phyloP scores from a whole-genome alignment of 192 early-diverging fungal genomes.

The Allomyces macrogynus region DNA sequence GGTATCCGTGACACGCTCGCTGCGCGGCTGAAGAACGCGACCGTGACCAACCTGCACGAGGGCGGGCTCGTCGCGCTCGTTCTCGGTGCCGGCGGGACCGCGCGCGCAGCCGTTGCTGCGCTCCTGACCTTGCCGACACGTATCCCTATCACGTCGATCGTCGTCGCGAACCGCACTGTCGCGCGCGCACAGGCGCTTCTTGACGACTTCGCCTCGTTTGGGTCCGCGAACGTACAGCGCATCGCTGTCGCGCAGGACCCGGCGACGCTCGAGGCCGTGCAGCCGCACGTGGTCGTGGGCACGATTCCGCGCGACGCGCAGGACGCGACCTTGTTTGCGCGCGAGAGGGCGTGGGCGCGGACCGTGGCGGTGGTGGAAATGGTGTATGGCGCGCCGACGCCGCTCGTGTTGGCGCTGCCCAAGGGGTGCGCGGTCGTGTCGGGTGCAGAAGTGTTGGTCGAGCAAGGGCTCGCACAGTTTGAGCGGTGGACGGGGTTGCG shows the following conservation, averaged over 20 bases:
- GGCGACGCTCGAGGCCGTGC: too few relatives aligned
- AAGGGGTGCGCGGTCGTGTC: constrained; percentile 28
- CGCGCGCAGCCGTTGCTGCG: constrained; percentile 74
- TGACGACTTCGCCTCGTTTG: constrained; percentile 21
- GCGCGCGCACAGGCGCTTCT: constrained; percentile 48
- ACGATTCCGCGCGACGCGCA: constrained; percentile 62
- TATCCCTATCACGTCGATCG: constrained; percentile 40
- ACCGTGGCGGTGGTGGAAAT: constrained; percentile 63
- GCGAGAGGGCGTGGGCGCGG: constrained; percentile 3
- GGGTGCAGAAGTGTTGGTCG: constrained; percentile 73
- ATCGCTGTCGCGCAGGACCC: too few relatives aligned
- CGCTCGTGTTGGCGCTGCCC: constrained; percentile 44
- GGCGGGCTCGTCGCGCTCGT: constrained; percentile 43
- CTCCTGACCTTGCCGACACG: constrained; percentile 27
- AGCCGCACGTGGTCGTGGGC: constrained; percentile 19
- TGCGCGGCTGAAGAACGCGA: constrained; percentile 8
- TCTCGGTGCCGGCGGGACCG: constrained; percentile 85
- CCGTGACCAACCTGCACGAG: not conserved
- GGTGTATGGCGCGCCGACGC: constrained; percentile 83
- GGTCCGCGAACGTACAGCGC: too few relatives aligned
- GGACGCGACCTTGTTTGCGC: not conserved
- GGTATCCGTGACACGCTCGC: constrained; percentile 55
- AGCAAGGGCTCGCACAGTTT: constrained; percentile 86
- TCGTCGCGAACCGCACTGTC: constrained; percentile 71
- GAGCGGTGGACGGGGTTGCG: constrained; percentile 55